phyloP scores from a whole-genome alignment of 2,329 filamentous ascomycete species.

The Epichloe sibirici region DNA sequence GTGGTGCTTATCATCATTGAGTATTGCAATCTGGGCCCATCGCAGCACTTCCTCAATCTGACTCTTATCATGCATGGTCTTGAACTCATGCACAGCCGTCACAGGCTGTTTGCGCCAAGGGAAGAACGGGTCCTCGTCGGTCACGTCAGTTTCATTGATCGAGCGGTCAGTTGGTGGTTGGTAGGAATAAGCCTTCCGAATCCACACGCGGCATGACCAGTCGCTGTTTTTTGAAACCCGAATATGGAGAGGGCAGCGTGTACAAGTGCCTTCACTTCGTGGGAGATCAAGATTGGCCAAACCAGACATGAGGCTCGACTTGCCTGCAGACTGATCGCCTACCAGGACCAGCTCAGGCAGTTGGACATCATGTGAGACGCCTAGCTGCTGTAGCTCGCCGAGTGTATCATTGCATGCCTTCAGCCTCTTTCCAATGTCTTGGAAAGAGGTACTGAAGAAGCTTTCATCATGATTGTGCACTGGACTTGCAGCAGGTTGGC shows the following conservation, averaged over 20 bases:
- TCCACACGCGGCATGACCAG: constrained; percentile 57
- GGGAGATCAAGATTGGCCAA: constrained; percentile 61
- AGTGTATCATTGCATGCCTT: constrained; percentile 55
- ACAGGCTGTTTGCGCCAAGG: constrained; percentile 48
- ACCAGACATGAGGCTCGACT: constrained; percentile 56
- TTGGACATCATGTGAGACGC: constrained; percentile 57
- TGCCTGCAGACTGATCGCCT: constrained; percentile 76
- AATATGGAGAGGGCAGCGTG: constrained; percentile 70
- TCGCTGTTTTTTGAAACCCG: constrained; percentile 45
- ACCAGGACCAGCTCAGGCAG: constrained; percentile 73
- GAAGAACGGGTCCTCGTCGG: constrained; percentile 41
- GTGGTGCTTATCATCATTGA: constrained; percentile 51
- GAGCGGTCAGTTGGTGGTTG: constrained; percentile 25
- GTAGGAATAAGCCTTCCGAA: constrained; percentile 54
- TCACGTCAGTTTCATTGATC: constrained; percentile 35
- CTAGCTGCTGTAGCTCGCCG: constrained; percentile 56
- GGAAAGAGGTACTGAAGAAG: constrained; percentile 31
- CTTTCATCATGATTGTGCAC: constrained; percentile 20
- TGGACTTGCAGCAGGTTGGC: constrained; percentile 8
- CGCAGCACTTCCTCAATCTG: constrained; percentile 56
- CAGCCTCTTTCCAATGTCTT: constrained; percentile 47
- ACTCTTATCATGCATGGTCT: constrained; percentile 44
- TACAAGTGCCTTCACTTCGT: constrained; percentile 60
- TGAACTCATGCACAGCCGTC: constrained; percentile 44
- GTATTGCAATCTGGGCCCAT: constrained; percentile 64